A percentile compares a stretch with the other conserved stretches of the same genome.
These are phyloP conservation scores for Thermomucor indicae-seudaticae DNA, from an alignment of 371 early-diverging fungal species.

Conservation along the genomic window DNA sequence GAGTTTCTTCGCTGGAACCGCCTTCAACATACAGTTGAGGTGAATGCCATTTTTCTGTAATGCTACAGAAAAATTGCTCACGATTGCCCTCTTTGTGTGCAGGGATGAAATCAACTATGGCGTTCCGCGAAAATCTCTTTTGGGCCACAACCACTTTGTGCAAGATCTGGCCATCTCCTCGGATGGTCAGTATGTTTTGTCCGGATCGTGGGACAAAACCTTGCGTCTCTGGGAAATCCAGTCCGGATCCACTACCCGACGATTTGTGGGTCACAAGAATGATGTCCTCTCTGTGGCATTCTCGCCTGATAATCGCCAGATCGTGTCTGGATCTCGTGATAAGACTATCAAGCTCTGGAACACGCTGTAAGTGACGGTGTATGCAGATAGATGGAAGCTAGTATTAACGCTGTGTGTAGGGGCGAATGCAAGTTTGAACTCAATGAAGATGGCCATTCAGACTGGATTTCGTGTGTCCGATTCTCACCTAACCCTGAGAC, in stretches of 20 bases:
- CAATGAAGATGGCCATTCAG: conserved; percentile 89
- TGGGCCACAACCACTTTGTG: conserved; percentile 98
- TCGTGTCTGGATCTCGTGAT: conserved; percentile 97
- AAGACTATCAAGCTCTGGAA: conserved; percentile 99
- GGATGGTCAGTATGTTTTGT: conserved; percentile 96
- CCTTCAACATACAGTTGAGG: conserved; percentile 6
- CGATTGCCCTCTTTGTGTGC: conserved; percentile 15
- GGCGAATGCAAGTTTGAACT: conserved; percentile 99
- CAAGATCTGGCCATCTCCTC: conserved; percentile 95
- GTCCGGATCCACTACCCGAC: conserved; percentile 90
- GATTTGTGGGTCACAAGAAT: conserved; percentile 95
- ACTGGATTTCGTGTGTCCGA: conserved; percentile 98
- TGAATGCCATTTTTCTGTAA: conserved; percentile 14
- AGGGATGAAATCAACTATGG: conserved; percentile 92
- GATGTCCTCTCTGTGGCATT: conserved; percentile 97
- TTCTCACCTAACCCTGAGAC: conserved; percentile 98
- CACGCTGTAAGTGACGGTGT: conserved; percentile 58
- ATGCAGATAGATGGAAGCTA: background rate
- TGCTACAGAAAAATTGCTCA: conserved; percentile 13
- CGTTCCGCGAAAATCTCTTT: conserved; percentile 82
- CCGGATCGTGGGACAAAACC: conserved; percentile 98
- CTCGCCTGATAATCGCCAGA: conserved; percentile 98
- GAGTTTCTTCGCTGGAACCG: conserved; percentile 4
- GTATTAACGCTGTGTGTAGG: background rate
- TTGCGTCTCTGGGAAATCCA: conserved; percentile 97